Conservation (phyloP, 2,329 filamentous ascomycete genomes). For the Aspergillus eucalypticola region DNA sequence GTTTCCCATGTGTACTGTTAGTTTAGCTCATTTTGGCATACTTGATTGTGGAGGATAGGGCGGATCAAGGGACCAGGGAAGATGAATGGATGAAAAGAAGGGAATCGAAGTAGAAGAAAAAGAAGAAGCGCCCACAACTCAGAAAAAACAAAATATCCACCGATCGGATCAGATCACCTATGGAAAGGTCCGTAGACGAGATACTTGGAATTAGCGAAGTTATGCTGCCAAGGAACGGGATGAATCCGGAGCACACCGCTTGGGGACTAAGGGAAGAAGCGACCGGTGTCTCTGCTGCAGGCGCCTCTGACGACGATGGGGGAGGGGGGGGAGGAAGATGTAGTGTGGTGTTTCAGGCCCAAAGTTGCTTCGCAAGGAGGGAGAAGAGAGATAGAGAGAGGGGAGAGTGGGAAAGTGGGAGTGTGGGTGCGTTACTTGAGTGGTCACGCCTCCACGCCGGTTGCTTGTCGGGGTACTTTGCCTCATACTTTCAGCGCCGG, state of each 20-base stretch:
- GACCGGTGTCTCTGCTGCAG: neutral
- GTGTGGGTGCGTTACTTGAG: too few species aligned
- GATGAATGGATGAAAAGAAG: neutral
- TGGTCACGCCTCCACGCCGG: neutral
- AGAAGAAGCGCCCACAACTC: neutral
- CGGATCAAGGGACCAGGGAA: neutral
- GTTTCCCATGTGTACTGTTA: neutral
- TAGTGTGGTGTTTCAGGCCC: conserved; percentile 2
- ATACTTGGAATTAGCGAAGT: neutral
- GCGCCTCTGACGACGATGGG: conserved; percentile 8
- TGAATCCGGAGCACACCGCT: neutral
- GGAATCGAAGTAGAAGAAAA: neutral
- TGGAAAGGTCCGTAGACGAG: neutral
- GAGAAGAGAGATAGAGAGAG: neutral
- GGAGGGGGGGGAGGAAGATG: neutral
- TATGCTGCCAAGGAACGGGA: neutral
- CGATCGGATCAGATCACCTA: neutral
- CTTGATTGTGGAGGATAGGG: neutral
- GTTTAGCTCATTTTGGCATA: neutral
- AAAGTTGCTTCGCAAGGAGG: neutral
- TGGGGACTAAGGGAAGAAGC: neutral
- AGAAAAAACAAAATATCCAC: neutral
- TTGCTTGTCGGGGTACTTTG: neutral
- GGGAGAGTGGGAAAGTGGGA: neutral
- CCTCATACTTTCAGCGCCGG: neutral